Evolutionary conservation across 2,329 filamentous ascomycete species (phyloP).

Genomic region (Ophiocordyceps camponoti-rufipedis): DNA sequence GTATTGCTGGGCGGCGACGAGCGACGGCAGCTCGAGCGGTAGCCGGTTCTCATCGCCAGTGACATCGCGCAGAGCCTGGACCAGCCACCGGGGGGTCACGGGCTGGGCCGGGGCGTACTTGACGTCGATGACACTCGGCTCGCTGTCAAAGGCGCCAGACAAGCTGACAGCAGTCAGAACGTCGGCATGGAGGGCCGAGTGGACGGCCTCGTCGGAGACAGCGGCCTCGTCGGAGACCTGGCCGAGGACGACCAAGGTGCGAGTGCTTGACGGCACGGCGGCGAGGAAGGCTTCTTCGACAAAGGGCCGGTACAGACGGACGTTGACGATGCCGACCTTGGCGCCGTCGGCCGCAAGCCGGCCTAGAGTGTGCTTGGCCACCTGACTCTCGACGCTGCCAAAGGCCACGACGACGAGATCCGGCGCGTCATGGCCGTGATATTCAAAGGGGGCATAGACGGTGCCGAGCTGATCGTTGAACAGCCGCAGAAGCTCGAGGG

Average conservation of each 20-base stretch:
- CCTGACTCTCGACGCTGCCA: constrained; percentile 75
- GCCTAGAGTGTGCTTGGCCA: constrained; percentile 63
- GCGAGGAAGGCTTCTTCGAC: constrained; percentile 86
- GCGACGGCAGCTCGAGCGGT: constrained; percentile 17
- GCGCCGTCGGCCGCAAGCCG: constrained; percentile 54
- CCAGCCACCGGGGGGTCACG: constrained; percentile 36
- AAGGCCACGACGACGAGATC: constrained; percentile 82
- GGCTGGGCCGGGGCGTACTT: constrained; percentile 64
- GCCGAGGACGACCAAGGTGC: constrained; percentile 68
- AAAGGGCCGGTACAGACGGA: constrained; percentile 88
- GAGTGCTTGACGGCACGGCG: constrained; percentile 55
- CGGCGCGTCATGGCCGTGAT: constrained; percentile 64
- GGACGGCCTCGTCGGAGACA: constrained; percentile 55
- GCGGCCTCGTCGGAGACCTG: constrained; percentile 62
- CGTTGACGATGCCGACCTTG: constrained; percentile 75
- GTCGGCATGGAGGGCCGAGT: constrained; percentile 83
- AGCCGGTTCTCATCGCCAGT: constrained; percentile 34
- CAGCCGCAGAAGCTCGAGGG: constrained; percentile 49
- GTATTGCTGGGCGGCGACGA: constrained; percentile 57
- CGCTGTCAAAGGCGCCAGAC: constrained; percentile 43
- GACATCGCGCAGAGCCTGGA: constrained; percentile 29
- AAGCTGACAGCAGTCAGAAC: constrained; percentile 75
- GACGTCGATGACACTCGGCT: constrained; percentile 56
- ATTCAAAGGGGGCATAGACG: constrained; percentile 85
- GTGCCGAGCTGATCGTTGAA: constrained; percentile 89